Percentiles rank a stretch among this genome's conserved stretches.
phyloP scores from a whole-genome alignment of 2,329 filamentous ascomycete species.

The Onygenales sp. region DNA sequence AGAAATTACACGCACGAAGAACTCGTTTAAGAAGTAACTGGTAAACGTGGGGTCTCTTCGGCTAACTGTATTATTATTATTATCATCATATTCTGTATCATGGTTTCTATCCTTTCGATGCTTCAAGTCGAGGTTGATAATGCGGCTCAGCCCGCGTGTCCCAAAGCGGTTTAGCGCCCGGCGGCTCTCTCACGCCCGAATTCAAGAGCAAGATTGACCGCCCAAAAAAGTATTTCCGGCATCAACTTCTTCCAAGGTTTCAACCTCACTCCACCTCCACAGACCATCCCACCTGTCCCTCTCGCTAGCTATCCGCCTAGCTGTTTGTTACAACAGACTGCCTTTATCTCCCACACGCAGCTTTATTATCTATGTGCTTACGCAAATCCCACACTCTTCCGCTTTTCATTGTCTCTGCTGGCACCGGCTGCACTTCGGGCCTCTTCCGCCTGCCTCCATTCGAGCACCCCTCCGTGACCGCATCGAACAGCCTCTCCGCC shows the following conservation, averaged over 20 bases:
- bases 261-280: no score
- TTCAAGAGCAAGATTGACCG: not conserved
- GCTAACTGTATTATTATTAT: not conserved
- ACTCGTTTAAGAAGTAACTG: conserved; percentile 26
- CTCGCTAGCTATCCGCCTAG: no score
- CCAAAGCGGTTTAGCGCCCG: not conserved
- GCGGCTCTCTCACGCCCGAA: not conserved
- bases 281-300: no score
- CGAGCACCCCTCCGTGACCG: conserved; percentile 8
- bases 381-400: conserved; percentile 13
- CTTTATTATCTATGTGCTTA: conserved; percentile 16
- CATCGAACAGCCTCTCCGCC: conserved; percentile 7
- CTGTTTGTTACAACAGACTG: not conserved
- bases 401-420: conserved; percentile 18
- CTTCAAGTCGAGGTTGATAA: no score
- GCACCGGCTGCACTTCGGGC: conserved; percentile 11
- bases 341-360: not conserved
- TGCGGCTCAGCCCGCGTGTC: not conserved
- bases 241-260: not conserved
- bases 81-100: no score
- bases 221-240: not conserved
- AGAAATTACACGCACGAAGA: conserved; percentile 38
- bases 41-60: not conserved
- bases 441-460: conserved; percentile 6
- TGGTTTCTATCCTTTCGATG: no score